Conservation (phyloP, 75 land plant species). For the Isoetes taiwanensis region DNA sequence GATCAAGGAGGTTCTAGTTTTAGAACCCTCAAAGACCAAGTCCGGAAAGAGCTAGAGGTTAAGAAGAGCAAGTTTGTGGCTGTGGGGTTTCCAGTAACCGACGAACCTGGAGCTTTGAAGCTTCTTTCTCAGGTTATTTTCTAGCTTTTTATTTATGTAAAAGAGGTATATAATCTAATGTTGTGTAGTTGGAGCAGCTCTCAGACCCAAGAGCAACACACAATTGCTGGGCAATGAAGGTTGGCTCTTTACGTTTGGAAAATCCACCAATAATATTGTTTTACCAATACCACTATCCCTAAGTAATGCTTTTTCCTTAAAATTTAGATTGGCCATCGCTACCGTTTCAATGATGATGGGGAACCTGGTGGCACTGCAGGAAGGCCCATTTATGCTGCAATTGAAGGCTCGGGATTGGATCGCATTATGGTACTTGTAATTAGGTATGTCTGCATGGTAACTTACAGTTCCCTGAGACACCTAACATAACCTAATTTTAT, state of each 20-base stretch:
- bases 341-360: slow-evolving; percentile 85
- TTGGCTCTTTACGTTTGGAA: slow-evolving; percentile 8
- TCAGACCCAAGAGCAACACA: slow-evolving; percentile 76
- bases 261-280: neutral
- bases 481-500: neutral
- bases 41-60: slow-evolving; percentile 39
- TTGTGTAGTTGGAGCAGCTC: slow-evolving; percentile 24
- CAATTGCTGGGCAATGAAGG: slow-evolving; percentile 97
- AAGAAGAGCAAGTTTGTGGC: slow-evolving; percentile 88
- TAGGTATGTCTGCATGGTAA: slow-evolving; percentile 27
- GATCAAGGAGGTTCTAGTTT: too few relatives aligned
- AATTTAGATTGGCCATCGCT: slow-evolving; percentile 56
- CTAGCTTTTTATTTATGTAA: neutral
- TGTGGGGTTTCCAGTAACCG: slow-evolving; percentile 45
- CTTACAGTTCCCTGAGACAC: neutral
- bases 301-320: neutral
- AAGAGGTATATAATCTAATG: neutral
- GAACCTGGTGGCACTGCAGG: slow-evolving; percentile 96
- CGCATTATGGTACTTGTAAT: slow-evolving; percentile 90
- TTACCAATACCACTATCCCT: neutral
- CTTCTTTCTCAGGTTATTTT: slow-evolving; percentile 55
- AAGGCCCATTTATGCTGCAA: slow-evolving; percentile 74
- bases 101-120: slow-evolving; percentile 45
- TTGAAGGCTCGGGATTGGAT: slow-evolving; percentile 75
- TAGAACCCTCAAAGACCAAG: slow-evolving; percentile 38